These are phyloP conservation scores for Ceriops zippeliana DNA, from an alignment of 345 rosid species.

Conservation along the genomic window DNA sequence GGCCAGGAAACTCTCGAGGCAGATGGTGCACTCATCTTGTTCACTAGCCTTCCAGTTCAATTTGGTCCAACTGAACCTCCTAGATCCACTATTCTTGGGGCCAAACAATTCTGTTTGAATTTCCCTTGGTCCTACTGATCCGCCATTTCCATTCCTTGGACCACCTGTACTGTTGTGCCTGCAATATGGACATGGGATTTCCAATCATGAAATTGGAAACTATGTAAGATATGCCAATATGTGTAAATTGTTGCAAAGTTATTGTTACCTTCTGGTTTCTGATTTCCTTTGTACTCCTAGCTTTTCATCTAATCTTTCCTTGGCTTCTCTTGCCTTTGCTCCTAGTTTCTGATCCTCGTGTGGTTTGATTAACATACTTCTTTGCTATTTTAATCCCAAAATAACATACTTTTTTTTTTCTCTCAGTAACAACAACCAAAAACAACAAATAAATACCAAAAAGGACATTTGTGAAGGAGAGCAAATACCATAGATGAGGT, in stretches of 20 bases:
- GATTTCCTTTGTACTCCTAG: conserved; percentile 40
- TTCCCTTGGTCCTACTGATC: conserved; percentile 5
- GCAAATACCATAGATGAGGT: conserved; percentile 31
- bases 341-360: conserved; percentile 54
- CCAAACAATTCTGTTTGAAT: conserved; percentile 9
- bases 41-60: conserved; percentile 51
- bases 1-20: conserved; percentile 53
- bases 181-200: background rate
- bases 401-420: background rate
- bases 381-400: conserved; percentile 23
- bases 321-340: conserved; percentile 71
- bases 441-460: background rate
- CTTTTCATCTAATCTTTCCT: conserved; percentile 66
- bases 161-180: background rate
- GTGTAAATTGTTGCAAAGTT: background rate
- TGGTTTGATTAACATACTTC: conserved; percentile 31
- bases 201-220: background rate
- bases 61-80: conserved; percentile 47
- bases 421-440: no score
- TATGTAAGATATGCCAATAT: background rate
- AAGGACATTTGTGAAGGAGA: background rate
- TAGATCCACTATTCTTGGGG: conserved; percentile 28
- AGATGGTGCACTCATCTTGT: conserved; percentile 67
- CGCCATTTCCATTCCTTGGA: conserved; percentile 4
- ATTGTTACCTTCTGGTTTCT: conserved; percentile 35